These are phyloP conservation scores for Moricandia moricandioides DNA, from an alignment of 345 rosid species.

Conservation along the genomic window DNA sequence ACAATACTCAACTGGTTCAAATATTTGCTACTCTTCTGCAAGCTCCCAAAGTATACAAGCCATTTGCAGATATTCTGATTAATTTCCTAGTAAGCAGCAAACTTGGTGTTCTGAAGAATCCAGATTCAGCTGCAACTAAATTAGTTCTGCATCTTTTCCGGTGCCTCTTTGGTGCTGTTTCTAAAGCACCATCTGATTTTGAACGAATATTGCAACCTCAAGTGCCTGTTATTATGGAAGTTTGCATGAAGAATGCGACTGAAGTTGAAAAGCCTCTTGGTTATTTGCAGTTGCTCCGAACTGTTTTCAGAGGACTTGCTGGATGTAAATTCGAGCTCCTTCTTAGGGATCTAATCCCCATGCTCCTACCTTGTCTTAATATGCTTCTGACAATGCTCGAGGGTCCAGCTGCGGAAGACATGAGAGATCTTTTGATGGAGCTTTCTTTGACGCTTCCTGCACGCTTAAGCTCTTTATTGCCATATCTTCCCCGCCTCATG, in stretches of 20 bases:
- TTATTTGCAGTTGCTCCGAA: slow-evolving; percentile 88
- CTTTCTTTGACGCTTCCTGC: slow-evolving; percentile 93
- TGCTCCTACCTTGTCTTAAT: slow-evolving; percentile 85
- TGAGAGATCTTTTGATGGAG: slow-evolving; percentile 86
- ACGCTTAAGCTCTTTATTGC: slow-evolving; percentile 92
- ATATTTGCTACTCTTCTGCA: slow-evolving; percentile 84
- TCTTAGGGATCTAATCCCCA: slow-evolving; percentile 78
- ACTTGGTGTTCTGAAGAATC: slow-evolving; percentile 79
- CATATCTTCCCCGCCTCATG: slow-evolving; percentile 87
- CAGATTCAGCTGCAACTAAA: slow-evolving; percentile 80
- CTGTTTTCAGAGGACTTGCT: slow-evolving; percentile 85
- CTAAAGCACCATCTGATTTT: slow-evolving; percentile 87
- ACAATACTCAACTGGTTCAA: slow-evolving; percentile 77
- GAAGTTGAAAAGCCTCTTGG: slow-evolving; percentile 94
- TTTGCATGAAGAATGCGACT: slow-evolving; percentile 88
- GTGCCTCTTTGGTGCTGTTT: slow-evolving; percentile 84
- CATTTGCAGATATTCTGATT: slow-evolving; percentile 86
- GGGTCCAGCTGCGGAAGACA: slow-evolving; percentile 90
- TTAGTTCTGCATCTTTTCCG: slow-evolving; percentile 87
- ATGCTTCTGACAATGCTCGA: slow-evolving; percentile 91
- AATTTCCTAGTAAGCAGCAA: slow-evolving; percentile 83
- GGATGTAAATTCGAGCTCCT: slow-evolving; percentile 93
- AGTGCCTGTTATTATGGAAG: slow-evolving; percentile 89
- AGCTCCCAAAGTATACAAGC: slow-evolving; percentile 74
- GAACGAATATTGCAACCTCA: slow-evolving; percentile 96